Base-by-base conservation (phyloP, 83 land plant genomes). In the Larix sibirica region DNA sequence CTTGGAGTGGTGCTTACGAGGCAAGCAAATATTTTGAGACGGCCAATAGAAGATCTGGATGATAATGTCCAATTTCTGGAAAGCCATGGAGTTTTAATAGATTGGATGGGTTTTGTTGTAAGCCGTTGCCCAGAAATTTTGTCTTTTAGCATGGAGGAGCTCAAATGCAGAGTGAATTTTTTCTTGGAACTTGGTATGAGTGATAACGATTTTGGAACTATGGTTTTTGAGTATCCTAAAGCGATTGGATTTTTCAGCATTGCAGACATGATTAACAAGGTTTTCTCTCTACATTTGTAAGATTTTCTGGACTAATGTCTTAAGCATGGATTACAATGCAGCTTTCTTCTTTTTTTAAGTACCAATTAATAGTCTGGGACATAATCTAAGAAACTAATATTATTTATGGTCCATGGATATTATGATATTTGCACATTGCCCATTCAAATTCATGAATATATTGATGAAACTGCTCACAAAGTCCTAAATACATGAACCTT, bases 201-300 rank as follows among this genome's bases (percentile, higher is more conserved):
- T 81, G 79, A 83, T 62, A 90, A 91, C 6, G 92, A 94, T 64
- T 95, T 97, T 84, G 99, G 99, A 23, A 91, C 95, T 10, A 94
- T 97, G 97, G 91, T 94, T 59, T 97, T 89, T 86, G 96, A 96
- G 79, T 97, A 88, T 86, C 99, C 99, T 14, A 92, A 85, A 81
- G 89, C 84, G 20, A 89, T 97, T 84, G 99, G 97, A 23, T 88
- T 65, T 61, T 89, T 94, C 74, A 84, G 90, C 59, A 0, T 94
- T 63, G 88, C 91, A 80, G 97, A 92, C 63, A 95, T 97, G 97
- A 88, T 89, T 47, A 78, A 82, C 66, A 97, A 97, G 96, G 99
- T 89, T 62, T 71, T 71, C 56, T 71, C 79, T 77, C 62, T 77
- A 50, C 62, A 54, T 54, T 50, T 77, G 79, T 77, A 77, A 71